phyloP scores from a whole-genome alignment of 2,329 filamentous ascomycete genomes.

The Gnomoniopsis smithogilvyi region DNA sequence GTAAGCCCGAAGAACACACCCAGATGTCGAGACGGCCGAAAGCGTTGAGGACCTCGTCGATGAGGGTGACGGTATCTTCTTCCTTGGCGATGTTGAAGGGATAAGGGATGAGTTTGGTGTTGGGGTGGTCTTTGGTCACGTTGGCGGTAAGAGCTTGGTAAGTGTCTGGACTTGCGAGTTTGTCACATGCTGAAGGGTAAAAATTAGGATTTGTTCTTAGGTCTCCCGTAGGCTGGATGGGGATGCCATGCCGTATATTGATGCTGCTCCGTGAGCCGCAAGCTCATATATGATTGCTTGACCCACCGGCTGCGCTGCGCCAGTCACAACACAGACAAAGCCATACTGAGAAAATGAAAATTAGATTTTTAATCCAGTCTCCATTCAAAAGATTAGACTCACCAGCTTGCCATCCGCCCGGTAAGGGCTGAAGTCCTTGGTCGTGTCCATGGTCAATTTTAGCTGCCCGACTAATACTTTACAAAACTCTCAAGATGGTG shows the following conservation, averaged over 20 bases:
- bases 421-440: conserved; percentile 55
- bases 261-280: conserved; percentile 63
- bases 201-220: too few species aligned
- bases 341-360: conserved; percentile 46
- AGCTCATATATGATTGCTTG: conserved; percentile 58
- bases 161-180: conserved; percentile 33
- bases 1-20: conserved; percentile 54
- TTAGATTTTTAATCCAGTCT: background rate
- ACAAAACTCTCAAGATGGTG: background rate
- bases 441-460: conserved; percentile 25
- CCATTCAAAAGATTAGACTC: conserved; percentile 21
- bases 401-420: conserved; percentile 55
- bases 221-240: conserved; percentile 19
- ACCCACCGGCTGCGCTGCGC: conserved; percentile 58
- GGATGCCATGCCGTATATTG: conserved; percentile 48
- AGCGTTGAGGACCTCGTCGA: conserved; percentile 60
- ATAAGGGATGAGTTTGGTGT: conserved; percentile 60
- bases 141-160: conserved; percentile 38
- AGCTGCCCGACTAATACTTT: background rate
- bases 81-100: conserved; percentile 57
- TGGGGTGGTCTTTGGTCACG: conserved; percentile 42
- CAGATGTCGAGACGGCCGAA: conserved; percentile 60
- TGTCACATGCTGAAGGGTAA: conserved; percentile 41
- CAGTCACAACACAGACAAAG: conserved; percentile 63
- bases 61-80: conserved; percentile 56